A percentile compares a stretch with the other conserved stretches of the same genome.
Conservation (phyloP, 2,329 filamentous ascomycete genomes). For the Plectosphaerella plurivora region DNA sequence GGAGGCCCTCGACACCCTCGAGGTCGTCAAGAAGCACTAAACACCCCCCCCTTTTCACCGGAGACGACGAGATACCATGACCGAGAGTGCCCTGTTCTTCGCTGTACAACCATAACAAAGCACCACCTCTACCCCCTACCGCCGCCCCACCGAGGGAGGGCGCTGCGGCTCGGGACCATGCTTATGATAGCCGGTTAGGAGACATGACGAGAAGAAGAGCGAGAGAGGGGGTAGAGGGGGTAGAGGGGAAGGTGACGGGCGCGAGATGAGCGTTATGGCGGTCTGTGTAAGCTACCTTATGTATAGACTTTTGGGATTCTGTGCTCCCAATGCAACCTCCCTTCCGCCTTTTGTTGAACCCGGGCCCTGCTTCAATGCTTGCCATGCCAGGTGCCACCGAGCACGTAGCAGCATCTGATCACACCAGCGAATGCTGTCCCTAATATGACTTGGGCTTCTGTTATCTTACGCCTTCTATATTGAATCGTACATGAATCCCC, state of each 20-base stretch:
- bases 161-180: not conserved
- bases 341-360: constrained; percentile 1
- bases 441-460: constrained; percentile 5
- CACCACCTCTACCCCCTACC: not conserved
- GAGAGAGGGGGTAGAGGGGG: constrained; percentile 3
- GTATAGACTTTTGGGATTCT: constrained; percentile 12
- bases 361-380: too few relatives aligned
- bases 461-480: not conserved
- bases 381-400: too few relatives aligned
- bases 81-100: not conserved
- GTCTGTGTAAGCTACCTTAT: constrained; percentile 10
- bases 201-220: constrained; percentile 3
- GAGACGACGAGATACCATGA: constrained; percentile 9
- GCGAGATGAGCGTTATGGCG: constrained; percentile 1
- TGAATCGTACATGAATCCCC: not conserved
- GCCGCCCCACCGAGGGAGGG: not conserved
- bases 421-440: too few relatives aligned
- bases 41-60: not conserved
- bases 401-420: too few relatives aligned
- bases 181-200: not conserved
- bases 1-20: constrained; percentile 45
- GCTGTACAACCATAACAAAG: not conserved
- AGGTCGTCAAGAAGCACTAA: constrained; percentile 39
- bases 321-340: not conserved
- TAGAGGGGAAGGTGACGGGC: not conserved